These are phyloP conservation scores for Naganishia sp. DNA, from an alignment of 1,284 basidiomycete species.

Conservation along the genomic window DNA sequence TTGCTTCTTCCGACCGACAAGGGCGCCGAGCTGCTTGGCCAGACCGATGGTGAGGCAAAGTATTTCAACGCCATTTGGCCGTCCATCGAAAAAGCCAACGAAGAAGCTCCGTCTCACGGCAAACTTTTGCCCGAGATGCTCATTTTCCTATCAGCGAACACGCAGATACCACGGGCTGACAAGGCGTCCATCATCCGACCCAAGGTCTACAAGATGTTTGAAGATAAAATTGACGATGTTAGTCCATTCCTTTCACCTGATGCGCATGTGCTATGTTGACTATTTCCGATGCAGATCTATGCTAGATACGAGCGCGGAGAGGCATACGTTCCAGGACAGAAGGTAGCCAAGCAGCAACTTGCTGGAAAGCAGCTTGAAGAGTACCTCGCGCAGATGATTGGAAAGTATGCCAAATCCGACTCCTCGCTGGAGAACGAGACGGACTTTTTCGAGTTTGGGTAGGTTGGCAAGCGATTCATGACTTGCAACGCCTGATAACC, in stretches of 20 bases:
- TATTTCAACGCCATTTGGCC: slow-evolving; percentile 56
- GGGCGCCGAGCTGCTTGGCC: slow-evolving; percentile 47
- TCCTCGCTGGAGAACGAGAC: slow-evolving; percentile 8
- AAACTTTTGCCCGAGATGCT: slow-evolving; percentile 57
- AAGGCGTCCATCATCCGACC: slow-evolving; percentile 58
- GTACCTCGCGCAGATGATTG: slow-evolving; percentile 16
- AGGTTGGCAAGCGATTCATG: neutral
- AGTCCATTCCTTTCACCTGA: neutral
- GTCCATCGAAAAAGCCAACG: slow-evolving; percentile 56
- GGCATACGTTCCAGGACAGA: slow-evolving; percentile 26
- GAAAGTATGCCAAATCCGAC: slow-evolving; percentile 4
- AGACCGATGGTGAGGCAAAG: slow-evolving; percentile 42
- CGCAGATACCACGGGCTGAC: slow-evolving; percentile 56
- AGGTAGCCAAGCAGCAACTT: slow-evolving; percentile 26
- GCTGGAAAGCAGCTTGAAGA: slow-evolving; percentile 9
- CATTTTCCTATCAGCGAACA: slow-evolving; percentile 54
- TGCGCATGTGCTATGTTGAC: neutral
- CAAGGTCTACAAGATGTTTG: slow-evolving; percentile 57
- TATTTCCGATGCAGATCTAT: slow-evolving; percentile 7
- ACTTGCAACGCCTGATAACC: slow-evolving; percentile 42
- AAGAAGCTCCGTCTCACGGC: slow-evolving; percentile 58
- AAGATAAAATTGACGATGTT: slow-evolving; percentile 49
- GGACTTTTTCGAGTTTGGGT: slow-evolving; percentile 32
- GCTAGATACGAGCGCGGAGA: slow-evolving; percentile 28
- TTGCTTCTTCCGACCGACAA: slow-evolving; percentile 62